phyloP scores from a whole-genome alignment of 1,284 basidiomycete species.

The Chiua sp. region DNA sequence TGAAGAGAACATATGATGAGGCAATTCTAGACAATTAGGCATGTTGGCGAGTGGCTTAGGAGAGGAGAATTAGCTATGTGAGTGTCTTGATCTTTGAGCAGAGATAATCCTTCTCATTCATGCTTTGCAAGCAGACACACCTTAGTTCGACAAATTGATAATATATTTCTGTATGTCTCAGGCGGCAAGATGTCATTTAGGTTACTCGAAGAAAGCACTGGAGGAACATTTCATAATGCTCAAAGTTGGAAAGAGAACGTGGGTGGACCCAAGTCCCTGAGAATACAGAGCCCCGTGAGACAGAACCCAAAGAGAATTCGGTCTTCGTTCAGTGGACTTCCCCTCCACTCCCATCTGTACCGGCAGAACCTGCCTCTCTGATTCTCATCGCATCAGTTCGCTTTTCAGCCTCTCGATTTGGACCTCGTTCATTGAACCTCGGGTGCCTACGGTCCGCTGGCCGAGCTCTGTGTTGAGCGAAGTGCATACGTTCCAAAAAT shows the following conservation, averaged over 20 bases:
- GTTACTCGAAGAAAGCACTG: neutral
- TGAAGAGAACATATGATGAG: neutral
- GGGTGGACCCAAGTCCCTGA: conserved; percentile 4
- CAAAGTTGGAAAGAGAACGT: neutral
- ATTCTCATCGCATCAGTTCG: conserved; percentile 63
- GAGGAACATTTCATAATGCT: conserved; percentile 1
- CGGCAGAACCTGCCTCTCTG: conserved; percentile 43
- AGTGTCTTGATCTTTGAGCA: no score
- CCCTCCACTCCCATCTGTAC: conserved; percentile 25
- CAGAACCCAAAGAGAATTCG: conserved; percentile 13
- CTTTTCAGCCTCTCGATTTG: conserved; percentile 52
- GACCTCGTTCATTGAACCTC: conserved; percentile 60
- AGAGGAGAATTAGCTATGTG: no score
- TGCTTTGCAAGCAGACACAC: no score
- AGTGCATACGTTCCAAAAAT: conserved; percentile 70
- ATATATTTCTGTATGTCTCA: no score
- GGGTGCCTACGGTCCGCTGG: conserved; percentile 40
- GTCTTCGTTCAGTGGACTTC: conserved; percentile 15
- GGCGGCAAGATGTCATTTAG: neutral
- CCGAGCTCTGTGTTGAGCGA: conserved; percentile 17
- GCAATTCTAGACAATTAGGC: neutral
- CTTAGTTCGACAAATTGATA: no score
- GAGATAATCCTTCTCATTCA: no score
- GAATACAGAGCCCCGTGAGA: conserved; percentile 14
- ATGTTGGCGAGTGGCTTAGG: neutral